Percentiles rank a stretch among this genome's conserved stretches.
Conservation (phyloP, 164 flowering plant genomes). For the Tinospora cordifolia region DNA sequence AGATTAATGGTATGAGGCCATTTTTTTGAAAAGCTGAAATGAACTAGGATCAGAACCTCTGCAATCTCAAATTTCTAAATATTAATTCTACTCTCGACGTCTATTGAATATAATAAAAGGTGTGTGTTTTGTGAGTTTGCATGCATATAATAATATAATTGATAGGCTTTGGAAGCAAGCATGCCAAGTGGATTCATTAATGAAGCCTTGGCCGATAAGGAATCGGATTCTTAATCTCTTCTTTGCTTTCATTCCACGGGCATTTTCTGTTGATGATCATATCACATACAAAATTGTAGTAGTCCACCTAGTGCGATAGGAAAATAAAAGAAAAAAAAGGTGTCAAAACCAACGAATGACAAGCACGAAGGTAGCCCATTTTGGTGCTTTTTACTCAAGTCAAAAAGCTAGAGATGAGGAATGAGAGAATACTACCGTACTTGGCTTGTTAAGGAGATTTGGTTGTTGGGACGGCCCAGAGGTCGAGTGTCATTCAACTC, state of each 20-base stretch:
- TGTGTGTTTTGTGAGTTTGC: neutral
- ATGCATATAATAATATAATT: too few species aligned
- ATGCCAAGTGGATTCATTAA: neutral
- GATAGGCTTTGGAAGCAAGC: neutral
- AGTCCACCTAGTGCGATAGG: neutral
- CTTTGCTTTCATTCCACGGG: neutral
- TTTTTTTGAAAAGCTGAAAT: too few species aligned
- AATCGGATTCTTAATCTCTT: neutral
- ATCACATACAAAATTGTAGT: neutral
- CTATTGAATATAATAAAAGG: neutral
- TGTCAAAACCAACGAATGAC: too few species aligned
- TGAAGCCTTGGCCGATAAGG: neutral
- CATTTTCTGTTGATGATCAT: neutral
- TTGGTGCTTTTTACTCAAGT: neutral
- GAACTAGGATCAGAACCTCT: too few species aligned
- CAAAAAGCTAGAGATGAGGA: neutral
- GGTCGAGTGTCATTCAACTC: neutral
- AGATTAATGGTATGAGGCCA: too few species aligned
- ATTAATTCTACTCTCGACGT: too few species aligned
- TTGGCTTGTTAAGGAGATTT: neutral
- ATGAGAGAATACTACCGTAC: neutral
- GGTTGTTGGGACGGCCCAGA: neutral
- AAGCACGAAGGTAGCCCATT: too few species aligned
- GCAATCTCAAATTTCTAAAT: too few species aligned
- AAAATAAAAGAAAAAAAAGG: neutral